Base-by-base conservation (phyloP, 2,329 filamentous ascomycete species). In the Allantophomopsis lycopodina region DNA sequence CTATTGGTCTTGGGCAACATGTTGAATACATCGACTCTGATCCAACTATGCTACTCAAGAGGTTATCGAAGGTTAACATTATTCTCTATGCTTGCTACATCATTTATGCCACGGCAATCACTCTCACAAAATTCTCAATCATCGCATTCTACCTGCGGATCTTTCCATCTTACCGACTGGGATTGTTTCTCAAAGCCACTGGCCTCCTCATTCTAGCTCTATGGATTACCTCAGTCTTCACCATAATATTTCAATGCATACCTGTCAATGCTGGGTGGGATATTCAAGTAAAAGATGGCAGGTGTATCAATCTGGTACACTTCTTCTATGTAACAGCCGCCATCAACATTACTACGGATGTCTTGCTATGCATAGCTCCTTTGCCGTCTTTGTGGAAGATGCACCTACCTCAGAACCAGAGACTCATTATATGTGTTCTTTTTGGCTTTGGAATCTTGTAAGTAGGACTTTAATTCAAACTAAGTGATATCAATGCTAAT, bases 391-490 rank as follows among this genome's bases (percentile, higher is more conserved):
- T 47, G 7, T 47, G 45, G 43, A 38, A 39, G n/a, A 38, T 47
- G 28, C 39, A 37, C 14, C 36, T 45, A 35, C 40, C 45, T 5
- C 43, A 42, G 34, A 13, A 36, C 5, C 41, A 45, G 32, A 37
- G 40, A n/a, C n/a, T 45, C 3, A 31, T 45, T 8, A 18, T 45
- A 1, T 44, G 42, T 13, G 5, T 37, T 13, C 39, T 47, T 15
- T 47, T 47, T 30, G 34, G 31, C 10, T n/a, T 42, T 11, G 45
- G 45, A n/a, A 38, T 39, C n/a, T 45, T 47, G 45, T 47, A 36
- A 42, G 45, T 16, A 21, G 8, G 7, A 8, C 15, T 6, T 7
- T 13, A 6, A 15, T 3, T 4, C 7, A 15, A 5, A 14, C 32
- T 13, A 15, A 6, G 7, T 4, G 15, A 8, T 12, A 15, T 34